A percentile compares a stretch with the other conserved stretches of the same genome.
phyloP scores from a whole-genome alignment of 2,329 filamentous ascomycete genomes.

The Emydomyces testavorans region DNA sequence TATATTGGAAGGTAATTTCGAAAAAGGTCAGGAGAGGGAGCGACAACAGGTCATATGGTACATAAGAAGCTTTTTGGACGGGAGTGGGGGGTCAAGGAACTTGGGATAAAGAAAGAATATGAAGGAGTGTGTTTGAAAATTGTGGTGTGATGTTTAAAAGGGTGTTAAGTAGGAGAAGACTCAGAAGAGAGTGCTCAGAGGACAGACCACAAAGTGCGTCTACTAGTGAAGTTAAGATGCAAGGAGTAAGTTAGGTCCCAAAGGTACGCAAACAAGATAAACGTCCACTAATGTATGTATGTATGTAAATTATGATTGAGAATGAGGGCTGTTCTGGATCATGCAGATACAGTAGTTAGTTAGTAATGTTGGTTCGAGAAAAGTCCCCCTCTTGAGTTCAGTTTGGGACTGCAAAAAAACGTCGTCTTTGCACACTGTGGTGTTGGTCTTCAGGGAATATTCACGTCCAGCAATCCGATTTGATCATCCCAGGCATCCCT shows the following conservation, averaged over 20 bases:
- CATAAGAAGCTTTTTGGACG: not conserved
- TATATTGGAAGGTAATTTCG: not conserved
- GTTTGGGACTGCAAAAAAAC: too few relatives aligned
- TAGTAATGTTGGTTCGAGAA: not conserved
- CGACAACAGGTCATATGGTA: not conserved
- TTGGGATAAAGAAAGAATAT: not conserved
- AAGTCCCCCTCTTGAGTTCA: not conserved
- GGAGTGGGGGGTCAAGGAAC: not conserved
- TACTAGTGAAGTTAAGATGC: not conserved
- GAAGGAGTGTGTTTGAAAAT: conserved; percentile 5
- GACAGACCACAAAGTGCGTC: not conserved
- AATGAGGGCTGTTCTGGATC: too few relatives aligned
- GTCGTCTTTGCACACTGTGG: too few relatives aligned
- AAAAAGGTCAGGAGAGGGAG: not conserved
- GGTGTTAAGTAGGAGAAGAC: not conserved
- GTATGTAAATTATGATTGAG: not conserved
- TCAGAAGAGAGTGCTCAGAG: not conserved
- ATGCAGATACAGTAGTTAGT: too few relatives aligned
- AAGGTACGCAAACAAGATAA: too few relatives aligned
- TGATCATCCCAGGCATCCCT: conserved; percentile 1
- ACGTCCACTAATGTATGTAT: too few relatives aligned
- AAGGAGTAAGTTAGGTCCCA: not conserved
- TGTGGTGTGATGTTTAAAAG: conserved; percentile 8
- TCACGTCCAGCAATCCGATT: not conserved
- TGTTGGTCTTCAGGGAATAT: not conserved